A percentile compares a stretch with the other conserved stretches of the same genome.
These are phyloP conservation scores for Lodderomyces margitis DNA, from an alignment of 1,139 yeast genomes.

Conservation along the genomic window DNA sequence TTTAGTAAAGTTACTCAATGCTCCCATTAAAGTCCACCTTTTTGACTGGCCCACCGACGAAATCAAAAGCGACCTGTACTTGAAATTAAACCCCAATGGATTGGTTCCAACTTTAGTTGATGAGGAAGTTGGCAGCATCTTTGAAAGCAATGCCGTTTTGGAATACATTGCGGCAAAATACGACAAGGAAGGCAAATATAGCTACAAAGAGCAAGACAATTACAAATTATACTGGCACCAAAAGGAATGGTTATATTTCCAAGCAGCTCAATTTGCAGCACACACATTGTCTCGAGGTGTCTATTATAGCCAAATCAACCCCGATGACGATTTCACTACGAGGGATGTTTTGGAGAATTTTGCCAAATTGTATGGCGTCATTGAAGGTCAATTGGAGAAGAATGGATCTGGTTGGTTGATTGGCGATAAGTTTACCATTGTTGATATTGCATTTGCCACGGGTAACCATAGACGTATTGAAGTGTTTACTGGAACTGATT, in stretches of 20 bases:
- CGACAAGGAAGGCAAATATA: constrained; percentile 11
- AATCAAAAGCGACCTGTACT: constrained; percentile 15
- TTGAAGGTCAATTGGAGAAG: constrained; percentile 6
- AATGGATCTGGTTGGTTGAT: constrained; percentile 9
- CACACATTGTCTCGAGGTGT: constrained; percentile 5
- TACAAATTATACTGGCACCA: constrained; percentile 11
- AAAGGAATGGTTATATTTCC: constrained; percentile 13
- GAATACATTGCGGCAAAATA: constrained; percentile 12
- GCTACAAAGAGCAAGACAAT: constrained; percentile 6
- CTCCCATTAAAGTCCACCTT: constrained; percentile 12
- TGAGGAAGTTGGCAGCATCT: constrained; percentile 6
- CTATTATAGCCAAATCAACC: neutral
- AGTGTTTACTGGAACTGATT: constrained; percentile 5
- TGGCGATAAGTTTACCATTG: constrained; percentile 14
- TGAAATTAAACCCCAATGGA: constrained; percentile 15
- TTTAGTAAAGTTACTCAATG: constrained; percentile 15
- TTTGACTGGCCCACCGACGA: constrained; percentile 15
- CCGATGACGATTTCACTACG: constrained; percentile 2
- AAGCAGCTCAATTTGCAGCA: constrained; percentile 11
- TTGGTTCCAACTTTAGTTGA: constrained; percentile 15
- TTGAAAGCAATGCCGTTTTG: constrained; percentile 14
- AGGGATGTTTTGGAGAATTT: constrained; percentile 1
- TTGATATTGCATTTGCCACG: constrained; percentile 11
- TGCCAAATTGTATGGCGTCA: constrained; percentile 6
- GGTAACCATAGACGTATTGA: constrained; percentile 12